A percentile compares a stretch with the other conserved stretches of the same genome.
These are phyloP conservation scores for Vanderwaltozyma yarrowii DNA, from an alignment of 805 yeast genomes.

Conservation along the genomic window DNA sequence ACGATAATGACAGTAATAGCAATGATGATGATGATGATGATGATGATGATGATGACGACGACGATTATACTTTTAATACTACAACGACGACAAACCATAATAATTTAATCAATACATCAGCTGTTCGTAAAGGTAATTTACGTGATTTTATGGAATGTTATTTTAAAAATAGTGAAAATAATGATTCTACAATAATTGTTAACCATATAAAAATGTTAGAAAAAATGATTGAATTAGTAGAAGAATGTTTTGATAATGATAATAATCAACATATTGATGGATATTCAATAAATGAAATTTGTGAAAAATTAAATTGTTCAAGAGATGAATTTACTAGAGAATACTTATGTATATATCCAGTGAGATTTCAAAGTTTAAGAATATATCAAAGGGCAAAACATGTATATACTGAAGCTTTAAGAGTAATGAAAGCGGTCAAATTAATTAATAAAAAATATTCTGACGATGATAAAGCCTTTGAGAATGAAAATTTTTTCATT, in stretches of 20 bases:
- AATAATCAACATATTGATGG: conserved; percentile 29
- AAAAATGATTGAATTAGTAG: conserved; percentile 36
- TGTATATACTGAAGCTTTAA: conserved; percentile 49
- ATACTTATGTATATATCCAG: conserved; percentile 44
- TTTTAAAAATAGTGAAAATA: conserved; percentile 35
- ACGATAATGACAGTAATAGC: no score
- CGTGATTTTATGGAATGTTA: conserved; percentile 53
- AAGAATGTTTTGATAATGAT: conserved; percentile 31
- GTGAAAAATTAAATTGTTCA: conserved; percentile 34
- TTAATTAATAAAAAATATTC: conserved; percentile 23
- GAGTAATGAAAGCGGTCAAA: conserved; percentile 44
- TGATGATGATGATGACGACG: neutral
- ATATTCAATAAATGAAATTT: conserved; percentile 40
- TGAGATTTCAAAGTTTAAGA: conserved; percentile 43
- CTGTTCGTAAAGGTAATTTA: conserved; percentile 40
- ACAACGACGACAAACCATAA: neutral
- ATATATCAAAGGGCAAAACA: conserved; percentile 52
- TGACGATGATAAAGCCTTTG: conserved; percentile 13
- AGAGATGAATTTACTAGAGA: conserved; percentile 33
- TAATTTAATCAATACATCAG: neutral
- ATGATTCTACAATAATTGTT: neutral
- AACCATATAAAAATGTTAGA: conserved; percentile 16
- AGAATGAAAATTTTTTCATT: conserved; percentile 31
- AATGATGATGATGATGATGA: neutral
- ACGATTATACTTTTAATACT: neutral